Percentiles rank a stretch among this genome's conserved stretches.
Evolutionary conservation across 495 filamentous ascomycete species (phyloP).

Genomic region (Staphylotrichum longicolle): DNA sequence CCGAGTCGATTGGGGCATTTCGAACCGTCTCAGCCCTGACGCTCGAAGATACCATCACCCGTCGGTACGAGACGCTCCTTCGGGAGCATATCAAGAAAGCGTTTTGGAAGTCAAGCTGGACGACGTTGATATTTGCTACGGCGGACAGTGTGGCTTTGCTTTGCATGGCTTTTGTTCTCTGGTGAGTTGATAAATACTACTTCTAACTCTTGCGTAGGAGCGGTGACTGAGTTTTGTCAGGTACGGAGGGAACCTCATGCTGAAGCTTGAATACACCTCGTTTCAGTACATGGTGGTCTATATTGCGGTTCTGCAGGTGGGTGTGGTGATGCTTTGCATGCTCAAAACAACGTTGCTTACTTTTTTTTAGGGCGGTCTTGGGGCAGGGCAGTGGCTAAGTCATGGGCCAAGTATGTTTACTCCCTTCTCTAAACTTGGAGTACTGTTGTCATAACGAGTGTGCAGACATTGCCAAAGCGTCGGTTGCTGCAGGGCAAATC

Average conservation of each 20-base stretch:
- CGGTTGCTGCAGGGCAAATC: slow-evolving; percentile 55
- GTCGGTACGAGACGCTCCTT: slow-evolving; percentile 51
- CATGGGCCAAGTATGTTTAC: slow-evolving; percentile 47
- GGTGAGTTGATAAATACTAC: slow-evolving; percentile 41
- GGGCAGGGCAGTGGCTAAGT: slow-evolving; percentile 47
- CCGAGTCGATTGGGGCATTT: slow-evolving; percentile 56
- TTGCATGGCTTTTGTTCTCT: slow-evolving; percentile 56
- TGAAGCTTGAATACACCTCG: slow-evolving; percentile 42
- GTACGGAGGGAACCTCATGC: slow-evolving; percentile 46
- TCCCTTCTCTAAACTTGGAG: too few relatives aligned
- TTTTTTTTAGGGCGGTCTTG: slow-evolving; percentile 37
- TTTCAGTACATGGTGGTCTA: slow-evolving; percentile 53
- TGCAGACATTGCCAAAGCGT: slow-evolving; percentile 57
- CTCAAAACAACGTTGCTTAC: neutral
- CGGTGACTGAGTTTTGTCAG: slow-evolving; percentile 12
- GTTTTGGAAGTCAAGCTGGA: slow-evolving; percentile 50
- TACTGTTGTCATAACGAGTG: neutral
- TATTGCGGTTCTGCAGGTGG: slow-evolving; percentile 47
- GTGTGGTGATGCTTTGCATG: slow-evolving; percentile 4
- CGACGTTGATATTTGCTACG: slow-evolving; percentile 51
- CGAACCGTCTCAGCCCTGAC: slow-evolving; percentile 57
- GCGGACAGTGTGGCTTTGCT: slow-evolving; percentile 53
- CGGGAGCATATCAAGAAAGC: slow-evolving; percentile 51
- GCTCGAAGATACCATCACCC: slow-evolving; percentile 51
- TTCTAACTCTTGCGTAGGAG: neutral